Base-by-base conservation (phyloP, 192 early-diverging fungal genomes). In the Endogone sp. region DNA sequence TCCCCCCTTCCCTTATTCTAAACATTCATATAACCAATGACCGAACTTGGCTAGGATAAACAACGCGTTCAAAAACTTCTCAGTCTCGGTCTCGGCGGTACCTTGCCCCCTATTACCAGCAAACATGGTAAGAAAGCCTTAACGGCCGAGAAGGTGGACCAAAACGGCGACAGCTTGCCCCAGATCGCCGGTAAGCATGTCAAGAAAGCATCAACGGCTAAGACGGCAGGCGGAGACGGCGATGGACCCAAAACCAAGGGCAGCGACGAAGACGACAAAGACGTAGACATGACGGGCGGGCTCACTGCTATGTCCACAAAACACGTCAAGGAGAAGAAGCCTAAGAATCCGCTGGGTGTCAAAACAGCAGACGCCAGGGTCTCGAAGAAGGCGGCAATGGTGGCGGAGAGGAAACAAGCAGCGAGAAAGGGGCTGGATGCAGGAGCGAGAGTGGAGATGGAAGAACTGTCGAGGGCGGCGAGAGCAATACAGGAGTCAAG, bases 201-300 rank as follows among this genome's bases (percentile, higher is more conserved):
- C 37, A 16, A 49, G n/a, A 49, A 6, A 49, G 37, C 37, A 49
- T 49, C 37, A 16, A 49, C 37, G 37, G 9, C 37, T 49, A n/a
- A n/a, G n/a, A n/a, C 37, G 9, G 16, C 6, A 49, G 16, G 16
- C 0, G 37, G 37, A 1, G 37, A 49, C 37, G 37, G 16, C 37
- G 37, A 16, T 16, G n/a, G 69, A 56, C 32, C 71, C 73, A 0
- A 61, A 73, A 27, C 68, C 64, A 49, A 27, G 72, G 8, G 69
- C 73, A 29, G 29, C 65, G 57, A 64, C 22, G 26, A 58, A 71
- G 24, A 30, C 69, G n/a, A 54, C 70, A 37, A 30, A 30, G 23
- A 31, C 71, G 3, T 95, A 73, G 96, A 95, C 4, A 95, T 93
- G 1, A 81, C 93, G 23, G 89, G 86, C 3, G 85, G 92, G 59